These are phyloP conservation scores for Silene vulgaris DNA, from an alignment of 179 eudicot genomes.

Conservation along the genomic window DNA sequence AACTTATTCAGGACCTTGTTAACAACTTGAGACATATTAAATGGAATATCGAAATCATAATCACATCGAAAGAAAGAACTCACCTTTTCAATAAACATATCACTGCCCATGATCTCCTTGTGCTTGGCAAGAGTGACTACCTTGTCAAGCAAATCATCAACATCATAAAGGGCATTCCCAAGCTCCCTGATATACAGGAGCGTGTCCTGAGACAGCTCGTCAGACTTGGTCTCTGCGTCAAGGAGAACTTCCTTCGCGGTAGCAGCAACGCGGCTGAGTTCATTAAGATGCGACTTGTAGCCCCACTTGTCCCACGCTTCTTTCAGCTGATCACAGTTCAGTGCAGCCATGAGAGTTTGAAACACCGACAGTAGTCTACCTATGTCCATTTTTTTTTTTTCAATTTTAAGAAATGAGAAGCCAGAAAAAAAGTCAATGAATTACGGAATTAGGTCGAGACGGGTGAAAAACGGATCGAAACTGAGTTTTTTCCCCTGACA, in stretches of 20 bases:
- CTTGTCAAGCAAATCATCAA: constrained; percentile 28
- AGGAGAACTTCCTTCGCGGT: too few relatives aligned
- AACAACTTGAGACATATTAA: constrained; percentile 19
- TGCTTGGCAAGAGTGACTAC: constrained; percentile 13
- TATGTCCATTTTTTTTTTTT: background rate
- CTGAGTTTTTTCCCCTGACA: too few relatives aligned
- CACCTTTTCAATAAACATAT: constrained; percentile 14
- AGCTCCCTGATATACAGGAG: constrained; percentile 23
- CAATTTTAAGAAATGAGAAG: too few relatives aligned
- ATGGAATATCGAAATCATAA: constrained; percentile 1
- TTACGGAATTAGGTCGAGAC: too few relatives aligned
- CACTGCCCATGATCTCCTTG: background rate
- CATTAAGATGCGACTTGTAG: background rate
- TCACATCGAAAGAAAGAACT: constrained; percentile 21
- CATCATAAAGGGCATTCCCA: constrained; percentile 18
- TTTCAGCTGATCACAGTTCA: background rate
- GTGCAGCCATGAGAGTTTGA: too few relatives aligned
- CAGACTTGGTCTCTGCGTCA: background rate
- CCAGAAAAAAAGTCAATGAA: too few relatives aligned
- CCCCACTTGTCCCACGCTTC: background rate
- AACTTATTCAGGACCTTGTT: constrained; percentile 26
- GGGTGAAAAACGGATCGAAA: too few relatives aligned
- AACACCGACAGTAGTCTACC: background rate
- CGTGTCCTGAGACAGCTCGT: constrained; percentile 10
- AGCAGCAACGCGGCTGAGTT: background rate